Evolutionary conservation across 2,329 filamentous ascomycete genomes (phyloP).

Genomic region (Penicillium polonicum): DNA sequence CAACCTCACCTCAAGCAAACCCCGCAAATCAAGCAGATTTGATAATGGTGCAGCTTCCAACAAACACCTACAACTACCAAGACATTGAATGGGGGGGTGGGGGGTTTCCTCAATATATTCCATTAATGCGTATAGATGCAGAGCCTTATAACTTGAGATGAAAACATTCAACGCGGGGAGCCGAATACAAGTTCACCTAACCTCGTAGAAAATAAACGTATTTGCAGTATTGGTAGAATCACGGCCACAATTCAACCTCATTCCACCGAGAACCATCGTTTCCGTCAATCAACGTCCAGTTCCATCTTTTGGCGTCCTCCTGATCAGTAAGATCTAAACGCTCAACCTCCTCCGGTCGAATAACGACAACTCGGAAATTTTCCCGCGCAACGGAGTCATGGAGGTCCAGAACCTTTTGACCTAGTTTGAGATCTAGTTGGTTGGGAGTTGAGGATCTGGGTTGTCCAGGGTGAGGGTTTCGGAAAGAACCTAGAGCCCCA

Average conservation of each 20-base stretch:
- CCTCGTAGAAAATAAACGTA: accelerated
- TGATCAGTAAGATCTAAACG: conserved; percentile 69
- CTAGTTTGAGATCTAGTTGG: conserved; percentile 48
- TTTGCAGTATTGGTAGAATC: conserved; percentile 12
- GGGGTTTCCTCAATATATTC: too few relatives aligned
- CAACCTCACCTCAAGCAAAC: background rate
- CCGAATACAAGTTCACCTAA: background rate
- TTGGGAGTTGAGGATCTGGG: conserved; percentile 54
- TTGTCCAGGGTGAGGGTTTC: conserved; percentile 67
- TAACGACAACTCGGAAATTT: conserved; percentile 85
- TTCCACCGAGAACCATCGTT: conserved; percentile 58
- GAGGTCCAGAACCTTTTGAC: conserved; percentile 67
- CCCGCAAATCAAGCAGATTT: background rate
- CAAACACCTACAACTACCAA: background rate
- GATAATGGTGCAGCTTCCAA: background rate
- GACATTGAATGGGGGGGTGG: too few relatives aligned
- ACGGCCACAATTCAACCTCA: conserved; percentile 67
- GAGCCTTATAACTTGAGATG: background rate
- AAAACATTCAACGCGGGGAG: background rate
- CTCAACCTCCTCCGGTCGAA: conserved; percentile 77
- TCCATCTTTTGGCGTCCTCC: conserved; percentile 61
- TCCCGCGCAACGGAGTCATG: conserved; percentile 66
- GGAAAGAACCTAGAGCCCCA: conserved; percentile 59
- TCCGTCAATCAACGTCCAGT: conserved; percentile 60
- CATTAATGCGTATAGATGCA: background rate